These are phyloP conservation scores for Dactylellina haptotyla DNA, from an alignment of 2,329 filamentous ascomycete genomes.

Conservation along the genomic window DNA sequence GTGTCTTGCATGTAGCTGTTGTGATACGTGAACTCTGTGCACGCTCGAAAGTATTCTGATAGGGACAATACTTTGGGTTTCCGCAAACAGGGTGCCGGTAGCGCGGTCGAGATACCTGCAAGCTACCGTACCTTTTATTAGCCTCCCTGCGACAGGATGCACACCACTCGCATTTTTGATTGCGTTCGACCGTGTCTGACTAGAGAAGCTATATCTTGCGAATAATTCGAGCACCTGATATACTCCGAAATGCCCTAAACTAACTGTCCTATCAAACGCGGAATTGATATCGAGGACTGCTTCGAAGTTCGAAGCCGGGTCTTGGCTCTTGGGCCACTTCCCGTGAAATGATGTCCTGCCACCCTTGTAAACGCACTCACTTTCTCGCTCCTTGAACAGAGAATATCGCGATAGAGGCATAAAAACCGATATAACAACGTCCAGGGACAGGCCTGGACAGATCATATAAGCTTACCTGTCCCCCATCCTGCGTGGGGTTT, in stretches of 20 bases:
- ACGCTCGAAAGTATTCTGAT: background rate
- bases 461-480: constrained; percentile 8
- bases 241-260: constrained; percentile 15
- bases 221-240: background rate
- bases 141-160: constrained; percentile 25
- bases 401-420: background rate
- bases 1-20: constrained; percentile 15
- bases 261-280: constrained; percentile 44
- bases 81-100: constrained; percentile 16
- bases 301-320: constrained; percentile 1
- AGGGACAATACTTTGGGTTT: constrained; percentile 15
- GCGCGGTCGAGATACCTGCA: background rate
- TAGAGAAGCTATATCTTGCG: background rate
- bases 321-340: background rate
- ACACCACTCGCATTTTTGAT: constrained; percentile 41
- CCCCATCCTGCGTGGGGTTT: constrained; percentile 47
- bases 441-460: background rate
- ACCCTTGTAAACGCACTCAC: constrained; percentile 1
- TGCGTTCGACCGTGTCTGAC: background rate
- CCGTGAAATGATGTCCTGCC: background rate
- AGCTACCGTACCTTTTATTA: constrained; percentile 19
- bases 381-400: constrained; percentile 4
- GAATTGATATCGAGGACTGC: constrained; percentile 41
- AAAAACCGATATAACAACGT: background rate
- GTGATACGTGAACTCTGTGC: constrained; percentile 32